Base-by-base conservation (phyloP, 805 yeast species). In the Wickerhamomyces bisporus region DNA sequence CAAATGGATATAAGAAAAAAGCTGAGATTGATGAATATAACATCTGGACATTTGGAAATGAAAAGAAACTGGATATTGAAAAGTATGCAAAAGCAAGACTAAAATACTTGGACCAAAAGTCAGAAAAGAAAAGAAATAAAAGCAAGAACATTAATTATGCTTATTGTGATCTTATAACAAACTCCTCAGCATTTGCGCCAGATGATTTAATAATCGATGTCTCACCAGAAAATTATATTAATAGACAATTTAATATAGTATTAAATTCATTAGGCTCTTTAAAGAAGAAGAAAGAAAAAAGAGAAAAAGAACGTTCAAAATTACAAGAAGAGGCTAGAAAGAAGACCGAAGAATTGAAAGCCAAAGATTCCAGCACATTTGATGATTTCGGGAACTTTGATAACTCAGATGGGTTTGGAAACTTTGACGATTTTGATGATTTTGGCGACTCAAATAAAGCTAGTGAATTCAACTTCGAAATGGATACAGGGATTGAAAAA, bases 1-100 rank as follows among this genome's bases (percentile, higher is more conserved):
- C 35, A 12, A 18, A 30, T 9, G 39, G 34, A 30, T n/a, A n/a
- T n/a, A n/a, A 38, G 23, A 36, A 36, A 10, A 16, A 27, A 14
- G 40, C 35, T 11, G 30, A 38, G 13, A 20, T 11, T 4, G 23
- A 26, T 14, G 26, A 27, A 7, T n/a, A 21, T 15, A 30, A 35
- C 5, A 32, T 49, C 8, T 40, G 45, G 43, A 32, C 42, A 3
- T 42, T 39, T 14, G 43, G 46, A 10, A 35, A 43, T 2, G 45
- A 43, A 15, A 60, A 55, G 35, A 49, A 53, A 12, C 74, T 81
- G 44, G 81, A 82, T 57, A 66, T 84, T 28, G 75, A 68, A 12
- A 75, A 63, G 29, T 79, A 78, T 53, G 79, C 86, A 0, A 57
- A 64, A 17, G 68, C 67, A 27, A 62, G 86, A 36, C 45, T 67